Conservation (phyloP, 768 basidiomycete genomes). For the Tylopilus sp. region DNA sequence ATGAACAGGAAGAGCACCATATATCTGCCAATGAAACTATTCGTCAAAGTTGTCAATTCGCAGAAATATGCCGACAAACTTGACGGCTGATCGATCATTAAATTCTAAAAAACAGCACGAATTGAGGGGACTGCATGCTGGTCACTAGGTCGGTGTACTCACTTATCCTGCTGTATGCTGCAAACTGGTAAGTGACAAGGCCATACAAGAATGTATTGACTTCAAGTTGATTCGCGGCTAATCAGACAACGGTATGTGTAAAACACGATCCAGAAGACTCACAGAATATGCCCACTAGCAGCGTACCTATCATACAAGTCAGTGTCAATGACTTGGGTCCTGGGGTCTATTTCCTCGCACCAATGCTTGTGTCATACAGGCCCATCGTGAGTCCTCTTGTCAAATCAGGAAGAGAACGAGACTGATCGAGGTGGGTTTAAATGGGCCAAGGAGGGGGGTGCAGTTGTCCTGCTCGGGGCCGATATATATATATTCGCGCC, state of each 20-base stretch:
- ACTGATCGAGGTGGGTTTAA: too few relatives aligned
- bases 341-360: neutral
- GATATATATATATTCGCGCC: too few relatives aligned
- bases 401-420: too few relatives aligned
- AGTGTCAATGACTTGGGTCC: neutral
- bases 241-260: too few relatives aligned
- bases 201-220: slow-evolving; percentile 34
- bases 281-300: slow-evolving; percentile 9
- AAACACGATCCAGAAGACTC: neutral
- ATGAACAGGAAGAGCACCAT: slow-evolving; percentile 19
- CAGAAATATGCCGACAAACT: neutral
- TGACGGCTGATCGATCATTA: slow-evolving; percentile 11
- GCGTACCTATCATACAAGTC: neutral
- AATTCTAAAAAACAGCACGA: slow-evolving; percentile 5
- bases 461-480: too few relatives aligned
- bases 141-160: neutral
- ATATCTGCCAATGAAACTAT: slow-evolving; percentile 2
- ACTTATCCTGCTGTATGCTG: slow-evolving; percentile 27
- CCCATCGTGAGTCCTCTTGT: too few relatives aligned
- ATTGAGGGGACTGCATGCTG: neutral
- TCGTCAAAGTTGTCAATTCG: neutral
- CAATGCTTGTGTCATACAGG: neutral
- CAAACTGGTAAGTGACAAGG: slow-evolving; percentile 41
- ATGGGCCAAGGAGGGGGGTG: too few relatives aligned
- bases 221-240: neutral